These are phyloP conservation scores for Penicillium cataractarum DNA, from an alignment of 495 filamentous ascomycete species.

Conservation along the genomic window DNA sequence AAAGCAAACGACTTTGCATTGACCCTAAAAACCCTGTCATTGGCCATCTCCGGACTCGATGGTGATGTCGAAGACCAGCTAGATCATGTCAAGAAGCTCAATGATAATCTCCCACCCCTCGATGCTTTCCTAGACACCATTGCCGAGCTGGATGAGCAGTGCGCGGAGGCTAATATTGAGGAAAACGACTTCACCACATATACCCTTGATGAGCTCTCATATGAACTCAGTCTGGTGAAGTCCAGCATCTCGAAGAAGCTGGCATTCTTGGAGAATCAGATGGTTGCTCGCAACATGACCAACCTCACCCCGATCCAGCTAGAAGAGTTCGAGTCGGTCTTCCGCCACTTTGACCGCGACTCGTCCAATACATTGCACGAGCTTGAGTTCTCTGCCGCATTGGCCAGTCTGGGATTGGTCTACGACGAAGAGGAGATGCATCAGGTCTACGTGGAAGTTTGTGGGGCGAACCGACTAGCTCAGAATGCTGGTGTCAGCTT, in stretches of 20 bases:
- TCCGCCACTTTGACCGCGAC: slow-evolving; percentile 97
- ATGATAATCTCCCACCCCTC: slow-evolving; percentile 79
- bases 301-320: slow-evolving; percentile 97
- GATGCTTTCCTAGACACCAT: slow-evolving; percentile 87
- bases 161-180: slow-evolving; percentile 95
- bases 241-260: slow-evolving; percentile 93
- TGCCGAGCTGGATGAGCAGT: slow-evolving; percentile 79
- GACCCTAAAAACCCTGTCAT: slow-evolving; percentile 87
- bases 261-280: slow-evolving; percentile 94
- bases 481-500: slow-evolving; percentile 75
- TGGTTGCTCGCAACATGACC: slow-evolving; percentile 96
- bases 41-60: slow-evolving; percentile 91
- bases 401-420: slow-evolving; percentile 90
- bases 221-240: slow-evolving; percentile 89
- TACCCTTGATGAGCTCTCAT: slow-evolving; percentile 92
- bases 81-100: slow-evolving; percentile 77
- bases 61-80: slow-evolving; percentile 95
- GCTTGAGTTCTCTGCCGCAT: slow-evolving; percentile 90
- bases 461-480: slow-evolving; percentile 47
- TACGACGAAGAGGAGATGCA: slow-evolving; percentile 98
- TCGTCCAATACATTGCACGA: slow-evolving; percentile 87
- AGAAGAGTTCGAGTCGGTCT: slow-evolving; percentile 97
- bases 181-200: slow-evolving; percentile 99
- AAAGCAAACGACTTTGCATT: slow-evolving; percentile 97
- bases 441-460: slow-evolving; percentile 81